phyloP scores from a whole-genome alignment of 2,329 filamentous ascomycete species.

The Nigrospora sphaerica region DNA sequence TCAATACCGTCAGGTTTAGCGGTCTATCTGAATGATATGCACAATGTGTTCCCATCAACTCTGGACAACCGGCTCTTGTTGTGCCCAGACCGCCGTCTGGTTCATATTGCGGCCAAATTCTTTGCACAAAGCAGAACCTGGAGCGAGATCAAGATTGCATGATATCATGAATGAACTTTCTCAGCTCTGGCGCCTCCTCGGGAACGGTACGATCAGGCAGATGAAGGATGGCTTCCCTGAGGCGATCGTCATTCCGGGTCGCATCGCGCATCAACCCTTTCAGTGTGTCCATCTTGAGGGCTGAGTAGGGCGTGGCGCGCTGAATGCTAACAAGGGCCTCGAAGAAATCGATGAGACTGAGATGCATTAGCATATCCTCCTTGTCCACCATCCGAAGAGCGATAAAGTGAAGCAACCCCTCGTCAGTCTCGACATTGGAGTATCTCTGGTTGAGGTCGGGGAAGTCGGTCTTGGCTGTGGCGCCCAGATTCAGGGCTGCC shows the following conservation, averaged over 20 bases:
- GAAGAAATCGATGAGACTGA: slow-evolving; percentile 1
- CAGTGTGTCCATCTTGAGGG: slow-evolving; percentile 28
- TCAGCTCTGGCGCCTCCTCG: slow-evolving; percentile 41
- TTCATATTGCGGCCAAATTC: too few species aligned
- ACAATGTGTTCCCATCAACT: too few species aligned
- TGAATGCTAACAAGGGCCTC: slow-evolving; percentile 31
- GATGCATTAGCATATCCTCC: slow-evolving; percentile 22
- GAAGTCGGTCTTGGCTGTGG: slow-evolving; percentile 29
- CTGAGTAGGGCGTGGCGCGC: slow-evolving; percentile 29
- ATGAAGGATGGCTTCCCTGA: slow-evolving; percentile 29
- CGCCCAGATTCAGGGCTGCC: slow-evolving; percentile 35
- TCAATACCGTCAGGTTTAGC: too few species aligned
- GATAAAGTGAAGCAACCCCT: slow-evolving; percentile 43
- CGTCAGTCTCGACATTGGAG: slow-evolving; percentile 13
- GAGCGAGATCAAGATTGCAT: slow-evolving; percentile 18
- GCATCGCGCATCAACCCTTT: slow-evolving; percentile 34
- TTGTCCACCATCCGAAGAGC: slow-evolving; percentile 44
- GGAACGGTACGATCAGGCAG: slow-evolving; percentile 42
- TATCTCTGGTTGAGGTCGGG: slow-evolving; percentile 23
- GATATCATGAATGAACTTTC: slow-evolving; percentile 35
- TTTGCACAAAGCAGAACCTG: too few species aligned
- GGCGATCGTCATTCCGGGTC: slow-evolving; percentile 25
- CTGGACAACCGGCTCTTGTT: too few species aligned
- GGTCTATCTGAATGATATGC: too few species aligned
- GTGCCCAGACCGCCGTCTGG: too few species aligned